Evolutionary conservation across 768 basidiomycete genomes (phyloP).

Genomic region (Crepidotus variabilis): DNA sequence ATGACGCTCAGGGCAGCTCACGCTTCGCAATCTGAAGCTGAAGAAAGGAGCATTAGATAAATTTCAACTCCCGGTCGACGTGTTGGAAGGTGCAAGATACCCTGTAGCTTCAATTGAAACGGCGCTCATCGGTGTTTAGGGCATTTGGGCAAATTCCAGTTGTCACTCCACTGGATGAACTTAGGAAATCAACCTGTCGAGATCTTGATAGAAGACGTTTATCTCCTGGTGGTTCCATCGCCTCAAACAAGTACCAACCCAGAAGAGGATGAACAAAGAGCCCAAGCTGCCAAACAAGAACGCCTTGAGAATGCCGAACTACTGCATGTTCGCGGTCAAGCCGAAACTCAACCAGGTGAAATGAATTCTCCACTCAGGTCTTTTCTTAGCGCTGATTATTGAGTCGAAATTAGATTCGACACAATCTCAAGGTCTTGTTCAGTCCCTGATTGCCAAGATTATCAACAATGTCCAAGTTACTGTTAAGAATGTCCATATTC

Average conservation of each 20-base stretch:
- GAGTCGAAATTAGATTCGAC: constrained; percentile 41
- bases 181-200: constrained; percentile 88
- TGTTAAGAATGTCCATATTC: constrained; percentile 91
- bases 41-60: constrained; percentile 95
- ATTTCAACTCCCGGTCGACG: constrained; percentile 92
- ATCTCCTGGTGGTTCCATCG: constrained; percentile 86
- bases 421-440: constrained; percentile 82
- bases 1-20: constrained; percentile 57
- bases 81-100: constrained; percentile 70
- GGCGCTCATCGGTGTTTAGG: constrained; percentile 64
- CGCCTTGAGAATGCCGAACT: constrained; percentile 86
- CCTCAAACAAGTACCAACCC: constrained; percentile 64
- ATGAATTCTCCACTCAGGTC: not conserved
- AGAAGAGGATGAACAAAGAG: constrained; percentile 79
- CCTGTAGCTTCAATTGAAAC: not conserved
- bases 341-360: constrained; percentile 47
- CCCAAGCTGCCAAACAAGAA: constrained; percentile 85
- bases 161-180: constrained; percentile 88
- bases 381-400: not conserved
- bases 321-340: constrained; percentile 61
- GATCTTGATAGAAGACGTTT: constrained; percentile 89
- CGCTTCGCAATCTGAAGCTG: constrained; percentile 75
- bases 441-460: constrained; percentile 82
- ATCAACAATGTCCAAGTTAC: constrained; percentile 96
- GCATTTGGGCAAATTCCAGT: constrained; percentile 79